Evolutionary conservation across 1,139 yeast species (phyloP).

Genomic region (Taphrina wiesneri): DNA sequence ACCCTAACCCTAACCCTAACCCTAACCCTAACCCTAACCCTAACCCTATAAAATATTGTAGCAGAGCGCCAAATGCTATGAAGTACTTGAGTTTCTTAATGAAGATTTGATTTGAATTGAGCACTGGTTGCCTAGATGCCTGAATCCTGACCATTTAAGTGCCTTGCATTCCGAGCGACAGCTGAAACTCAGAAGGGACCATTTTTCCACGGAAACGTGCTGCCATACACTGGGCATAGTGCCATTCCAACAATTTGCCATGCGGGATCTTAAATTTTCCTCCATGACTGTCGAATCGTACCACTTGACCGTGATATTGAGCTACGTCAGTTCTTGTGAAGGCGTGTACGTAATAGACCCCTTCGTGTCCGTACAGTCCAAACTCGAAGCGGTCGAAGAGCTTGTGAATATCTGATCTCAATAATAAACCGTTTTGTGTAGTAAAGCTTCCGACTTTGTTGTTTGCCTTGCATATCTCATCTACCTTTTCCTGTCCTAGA

Average conservation of each 20-base stretch:
- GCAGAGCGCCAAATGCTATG: no score
- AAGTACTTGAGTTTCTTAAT: no score
- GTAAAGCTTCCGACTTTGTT: background rate
- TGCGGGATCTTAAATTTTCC: background rate
- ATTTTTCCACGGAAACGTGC: background rate
- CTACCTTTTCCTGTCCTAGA: slow-evolving; percentile 6
- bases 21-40: no score
- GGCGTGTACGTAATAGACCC: background rate
- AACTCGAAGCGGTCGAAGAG: background rate
- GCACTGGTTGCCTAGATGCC: no score
- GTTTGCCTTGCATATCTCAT: background rate
- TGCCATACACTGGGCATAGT: background rate
- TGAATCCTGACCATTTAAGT: no score
- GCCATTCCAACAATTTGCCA: background rate
- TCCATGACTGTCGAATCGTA: background rate
- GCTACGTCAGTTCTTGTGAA: background rate
- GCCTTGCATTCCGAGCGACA: no score
- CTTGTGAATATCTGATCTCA: background rate
- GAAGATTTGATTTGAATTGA: no score
- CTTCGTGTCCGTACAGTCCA: background rate
- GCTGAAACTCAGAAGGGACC: background rate
- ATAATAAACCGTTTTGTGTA: background rate
- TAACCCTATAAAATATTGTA: no score
- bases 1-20: no score
- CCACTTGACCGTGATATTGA: no score